Evolutionary conservation across 2,329 filamentous ascomycete genomes (phyloP), one percentile per base, ranked within the genome.

Genomic region (Alternaria metachromatica): DNA sequence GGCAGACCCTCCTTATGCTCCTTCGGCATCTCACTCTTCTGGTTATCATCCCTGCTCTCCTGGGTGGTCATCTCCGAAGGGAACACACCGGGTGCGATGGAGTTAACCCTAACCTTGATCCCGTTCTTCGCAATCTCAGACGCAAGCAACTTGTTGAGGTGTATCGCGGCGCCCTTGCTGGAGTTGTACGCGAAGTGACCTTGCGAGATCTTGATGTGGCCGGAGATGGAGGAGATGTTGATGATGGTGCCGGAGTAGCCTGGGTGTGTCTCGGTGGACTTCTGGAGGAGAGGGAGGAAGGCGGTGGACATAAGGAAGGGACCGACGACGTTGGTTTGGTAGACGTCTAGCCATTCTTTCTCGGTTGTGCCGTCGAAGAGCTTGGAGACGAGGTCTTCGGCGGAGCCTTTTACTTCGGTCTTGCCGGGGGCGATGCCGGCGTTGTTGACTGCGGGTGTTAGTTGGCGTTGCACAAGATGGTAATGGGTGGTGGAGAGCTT

Each of bases 31-130:
- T 84, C 76, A 28, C 81, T 84, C 81, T 87, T 88, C 78, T 88
- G 84, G 65, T 84, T 83, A 15, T 84, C 82, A 37, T 83, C 71
- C 10, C 71, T 82, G 60, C 82, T 84, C 50, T 83, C 82, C 6
- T 82, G 80, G 0, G 86, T 82, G 3, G 86, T 88, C 85, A 88
- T 88, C 75, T 88, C 85, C 13, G 82, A 84, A 0, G 86, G 86
- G 73, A 88, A 88, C 4, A 88, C 81, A 28, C 86, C 85, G 0
- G 86, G 87, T 3, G 86, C 85, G 66, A 89, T 87, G 50, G 79
- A 82, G 75, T 89, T 89, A 65, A 89, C 81, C 13, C 87, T 78
- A 55, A 89, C 84, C 74, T 87, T 86, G 54, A 87, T 77, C 5
- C 80, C 82, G 30, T 81, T 80, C 44, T 83, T 81, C n/a, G 83